Base-by-base conservation (phyloP, 768 basidiomycete genomes). In the Trametes cingulata region DNA sequence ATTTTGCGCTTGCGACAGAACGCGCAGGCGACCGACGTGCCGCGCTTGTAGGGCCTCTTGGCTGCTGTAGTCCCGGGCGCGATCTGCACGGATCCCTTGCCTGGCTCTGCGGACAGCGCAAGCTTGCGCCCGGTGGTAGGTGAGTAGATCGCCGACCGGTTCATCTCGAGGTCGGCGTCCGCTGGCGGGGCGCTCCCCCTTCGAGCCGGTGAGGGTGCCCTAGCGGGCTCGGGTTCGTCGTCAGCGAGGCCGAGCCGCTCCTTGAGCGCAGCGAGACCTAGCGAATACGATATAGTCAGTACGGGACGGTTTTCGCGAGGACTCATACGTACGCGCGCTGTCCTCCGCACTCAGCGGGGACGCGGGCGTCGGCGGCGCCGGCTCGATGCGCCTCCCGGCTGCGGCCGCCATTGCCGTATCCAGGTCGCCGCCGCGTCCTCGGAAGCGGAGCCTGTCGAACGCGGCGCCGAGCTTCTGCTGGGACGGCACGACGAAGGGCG, bases 1-100 rank as follows among this genome's bases (percentile, higher is more conserved):
- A 70, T 67, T 62, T 70, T 70, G 41, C 69, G 64, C 42, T 61
- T 60, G 39, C 69, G 56, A 51, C 69, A 70, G 59, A 67, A 70
- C 33, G 45, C 52, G 48, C 69, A 70, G 6, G 69, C 69, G 20
- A 58, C 52, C n/a, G 36, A 4, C n/a, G 63, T 65, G 12, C 40
- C 54, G 33, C 63, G 60, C 47, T 55, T 65, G 63, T 56, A 56
- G 20, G 56, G 33, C 49, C 48, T 29, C 40, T 61, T 61, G n/a
- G 63, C 56, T 3, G 15, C n/a, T 6, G 45, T 41, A 27, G 24
- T 42, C 6, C 56, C 56, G 13, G 48, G 33, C 24, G 36, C 20
- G 10, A 56, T 35, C 49, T 47, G 41, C 36, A 58, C 49, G 25
- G 35, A 10, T 15, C 22, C 12, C 42, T 24, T 50, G 5, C 46